Percentiles rank a stretch among this genome's conserved stretches.
phyloP scores from a whole-genome alignment of 306 rosid species.

The Prunus kanzakura region DNA sequence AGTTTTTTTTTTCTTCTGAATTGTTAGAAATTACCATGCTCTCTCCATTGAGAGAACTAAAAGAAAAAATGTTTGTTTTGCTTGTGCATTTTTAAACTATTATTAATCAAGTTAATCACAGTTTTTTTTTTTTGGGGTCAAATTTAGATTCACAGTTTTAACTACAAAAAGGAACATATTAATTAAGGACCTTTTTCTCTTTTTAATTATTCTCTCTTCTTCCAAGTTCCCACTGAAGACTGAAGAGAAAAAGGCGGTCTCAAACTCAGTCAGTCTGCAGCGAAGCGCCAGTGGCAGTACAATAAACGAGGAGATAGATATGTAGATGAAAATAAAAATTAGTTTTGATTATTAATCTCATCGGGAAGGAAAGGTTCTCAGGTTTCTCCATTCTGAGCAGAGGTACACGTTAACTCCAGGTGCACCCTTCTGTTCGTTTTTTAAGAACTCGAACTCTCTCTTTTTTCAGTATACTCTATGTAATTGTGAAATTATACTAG shows the following conservation, averaged over 20 bases:
- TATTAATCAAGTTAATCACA: no score
- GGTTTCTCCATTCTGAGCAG: background rate
- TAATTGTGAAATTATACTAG: background rate
- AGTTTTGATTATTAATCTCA: conserved; percentile 12
- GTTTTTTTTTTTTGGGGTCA: no score
- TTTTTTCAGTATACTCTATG: no score
- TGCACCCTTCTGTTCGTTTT: conserved; percentile 4
- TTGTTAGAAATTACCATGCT: no score
- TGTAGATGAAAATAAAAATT: background rate
- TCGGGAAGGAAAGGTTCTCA: conserved; percentile 6
- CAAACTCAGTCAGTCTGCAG: background rate
- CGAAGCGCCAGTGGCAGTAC: conserved; percentile 29
- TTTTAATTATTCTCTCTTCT: background rate
- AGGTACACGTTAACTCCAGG: conserved; percentile 53
- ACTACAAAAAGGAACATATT: no score
- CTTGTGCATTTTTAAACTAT: no score
- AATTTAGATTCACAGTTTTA: no score
- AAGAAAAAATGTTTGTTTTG: no score
- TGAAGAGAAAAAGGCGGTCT: background rate
- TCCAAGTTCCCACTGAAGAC: background rate
- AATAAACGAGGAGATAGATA: conserved; percentile 34
- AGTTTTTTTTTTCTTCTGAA: no score
- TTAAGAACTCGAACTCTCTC: no score
- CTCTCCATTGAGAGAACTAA: no score
- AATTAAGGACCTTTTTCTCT: no score